Evolutionary conservation across 345 rosid genomes (phyloP).

Genomic region (Nasturtium officinale): DNA sequence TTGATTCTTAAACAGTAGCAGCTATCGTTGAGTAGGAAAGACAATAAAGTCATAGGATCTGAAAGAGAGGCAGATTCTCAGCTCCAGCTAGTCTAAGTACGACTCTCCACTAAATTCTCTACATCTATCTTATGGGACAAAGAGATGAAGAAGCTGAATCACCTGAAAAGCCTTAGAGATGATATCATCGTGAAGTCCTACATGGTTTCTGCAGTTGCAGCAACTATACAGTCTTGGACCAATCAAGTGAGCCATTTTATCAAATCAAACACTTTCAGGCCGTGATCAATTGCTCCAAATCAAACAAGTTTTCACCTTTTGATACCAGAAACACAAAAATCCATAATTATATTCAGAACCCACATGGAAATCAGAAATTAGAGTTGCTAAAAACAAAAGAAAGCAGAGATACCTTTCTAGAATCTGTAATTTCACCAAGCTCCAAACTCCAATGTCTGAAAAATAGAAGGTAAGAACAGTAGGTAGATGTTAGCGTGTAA

Average conservation of each 20-base stretch:
- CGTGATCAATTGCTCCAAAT: conserved; percentile 34
- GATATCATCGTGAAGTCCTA: conserved; percentile 86
- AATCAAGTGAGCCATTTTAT: conserved; percentile 62
- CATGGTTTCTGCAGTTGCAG: conserved; percentile 78
- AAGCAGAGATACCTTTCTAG: conserved; percentile 22
- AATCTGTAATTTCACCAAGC: conserved; percentile 19
- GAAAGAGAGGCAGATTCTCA: background rate
- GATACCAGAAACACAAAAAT: background rate
- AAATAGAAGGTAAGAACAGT: conserved; percentile 39
- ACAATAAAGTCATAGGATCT: conserved; percentile 6
- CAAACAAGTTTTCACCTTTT: conserved; percentile 32
- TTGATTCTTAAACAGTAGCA: conserved; percentile 7
- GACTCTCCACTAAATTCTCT: conserved; percentile 1
- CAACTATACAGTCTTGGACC: conserved; percentile 90
- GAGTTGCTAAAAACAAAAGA: conserved; percentile 15
- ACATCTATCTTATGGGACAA: background rate
- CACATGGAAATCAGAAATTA: conserved; percentile 6
- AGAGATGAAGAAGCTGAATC: conserved; percentile 33
- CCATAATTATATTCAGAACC: conserved; percentile 4
- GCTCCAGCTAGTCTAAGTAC: conserved; percentile 4
- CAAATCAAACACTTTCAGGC: conserved; percentile 34
- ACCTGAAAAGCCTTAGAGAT: conserved; percentile 98
- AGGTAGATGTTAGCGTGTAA: conserved; percentile 51
- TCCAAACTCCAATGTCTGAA: conserved; percentile 26
- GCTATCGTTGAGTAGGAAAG: background rate